Conservation (phyloP, 208 protist genomes). For the Leishmania lainsoni region DNA sequence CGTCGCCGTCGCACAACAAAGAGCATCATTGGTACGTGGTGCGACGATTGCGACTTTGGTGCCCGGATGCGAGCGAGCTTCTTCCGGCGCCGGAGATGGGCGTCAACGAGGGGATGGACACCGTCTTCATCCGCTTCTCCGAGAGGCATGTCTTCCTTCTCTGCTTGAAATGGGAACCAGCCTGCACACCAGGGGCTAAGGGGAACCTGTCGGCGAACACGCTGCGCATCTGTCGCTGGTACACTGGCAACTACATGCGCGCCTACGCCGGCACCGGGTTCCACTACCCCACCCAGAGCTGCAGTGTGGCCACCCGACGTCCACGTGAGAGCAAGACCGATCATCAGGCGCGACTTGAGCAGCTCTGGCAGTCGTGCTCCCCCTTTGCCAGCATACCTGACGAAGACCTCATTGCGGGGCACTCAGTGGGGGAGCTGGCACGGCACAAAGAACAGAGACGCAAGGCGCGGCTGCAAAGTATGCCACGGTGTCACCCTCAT, state of each 20-base stretch:
- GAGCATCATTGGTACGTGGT: conserved; percentile 39
- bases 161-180: conserved; percentile 17
- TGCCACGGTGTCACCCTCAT: not conserved
- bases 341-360: conserved; percentile 27
- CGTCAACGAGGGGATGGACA: conserved; percentile 27
- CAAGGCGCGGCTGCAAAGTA: not conserved
- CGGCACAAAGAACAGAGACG: conserved; percentile 15
- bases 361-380: conserved; percentile 24
- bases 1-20: conserved; percentile 24
- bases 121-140: conserved; percentile 31
- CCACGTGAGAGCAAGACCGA: conserved; percentile 16
- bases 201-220: not conserved
- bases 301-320: conserved; percentile 31
- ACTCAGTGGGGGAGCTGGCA: conserved; percentile 32
- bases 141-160: conserved; percentile 26
- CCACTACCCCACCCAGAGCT: conserved; percentile 34
- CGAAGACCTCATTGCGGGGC: conserved; percentile 34
- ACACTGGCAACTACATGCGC: conserved; percentile 29
- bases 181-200: conserved; percentile 2
- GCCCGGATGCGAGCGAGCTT: conserved; percentile 13
- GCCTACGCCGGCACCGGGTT: conserved; percentile 30
- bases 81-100: conserved; percentile 22
- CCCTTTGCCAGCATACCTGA: conserved; percentile 27
- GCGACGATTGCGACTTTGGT: conserved; percentile 27
- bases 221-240: conserved; percentile 31